Evolutionary conservation across 1,284 basidiomycete species (phyloP).

Genomic region (Exobasidium rhododendri): DNA sequence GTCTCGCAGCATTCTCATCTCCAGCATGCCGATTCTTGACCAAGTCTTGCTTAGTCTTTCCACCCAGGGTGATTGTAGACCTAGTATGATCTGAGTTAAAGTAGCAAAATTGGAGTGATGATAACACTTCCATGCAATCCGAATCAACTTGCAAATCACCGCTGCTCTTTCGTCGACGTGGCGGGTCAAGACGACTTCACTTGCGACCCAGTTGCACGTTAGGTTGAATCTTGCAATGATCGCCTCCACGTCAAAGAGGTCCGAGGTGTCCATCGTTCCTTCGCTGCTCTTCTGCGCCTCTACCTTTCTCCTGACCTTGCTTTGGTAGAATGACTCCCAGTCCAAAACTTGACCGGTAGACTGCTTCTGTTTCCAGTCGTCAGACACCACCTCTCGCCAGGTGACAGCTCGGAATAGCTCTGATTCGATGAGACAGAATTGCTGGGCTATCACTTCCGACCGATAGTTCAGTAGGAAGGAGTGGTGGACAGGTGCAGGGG

Average conservation of each 20-base stretch:
- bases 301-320: slow-evolving; percentile 68
- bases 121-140: slow-evolving; percentile 86
- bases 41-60: slow-evolving; percentile 68
- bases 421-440: slow-evolving; percentile 81
- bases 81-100: slow-evolving; percentile 75
- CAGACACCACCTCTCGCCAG: slow-evolving; percentile 74
- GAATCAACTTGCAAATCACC: slow-evolving; percentile 75
- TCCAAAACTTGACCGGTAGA: slow-evolving; percentile 67
- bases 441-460: slow-evolving; percentile 67
- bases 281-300: slow-evolving; percentile 58
- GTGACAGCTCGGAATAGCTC: slow-evolving; percentile 77
- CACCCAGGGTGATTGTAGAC: slow-evolving; percentile 71
- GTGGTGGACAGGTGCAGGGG: slow-evolving; percentile 32
- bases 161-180: slow-evolving; percentile 63
- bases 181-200: slow-evolving; percentile 64
- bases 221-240: slow-evolving; percentile 84
- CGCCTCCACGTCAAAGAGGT: slow-evolving; percentile 54
- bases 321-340: slow-evolving; percentile 77
- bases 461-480: slow-evolving; percentile 46
- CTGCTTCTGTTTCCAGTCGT: slow-evolving; percentile 53
- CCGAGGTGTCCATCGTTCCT: background rate
- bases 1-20: slow-evolving; percentile 72
- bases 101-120: slow-evolving; percentile 74
- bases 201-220: slow-evolving; percentile 75
- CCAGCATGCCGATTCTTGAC: slow-evolving; percentile 68